Base-by-base conservation (phyloP, 352 stramenopile genomes). In the Thalassiosira ordinaria region DNA sequence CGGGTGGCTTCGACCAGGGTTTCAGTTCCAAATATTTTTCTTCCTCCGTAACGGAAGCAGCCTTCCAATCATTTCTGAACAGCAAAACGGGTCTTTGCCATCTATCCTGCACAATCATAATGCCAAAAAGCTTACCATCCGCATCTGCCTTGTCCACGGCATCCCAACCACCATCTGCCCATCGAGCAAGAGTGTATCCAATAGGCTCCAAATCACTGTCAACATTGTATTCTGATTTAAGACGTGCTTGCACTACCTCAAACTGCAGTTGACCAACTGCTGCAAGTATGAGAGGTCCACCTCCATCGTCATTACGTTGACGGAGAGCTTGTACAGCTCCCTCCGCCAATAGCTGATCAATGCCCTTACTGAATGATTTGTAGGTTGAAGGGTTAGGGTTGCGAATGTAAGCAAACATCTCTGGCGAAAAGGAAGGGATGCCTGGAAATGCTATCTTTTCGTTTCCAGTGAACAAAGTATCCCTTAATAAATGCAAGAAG, bases 401-500 rank as follows among this genome's bases (percentile, higher is more conserved):
- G 16, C 91, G 82, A 74, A 96, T 95, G 78, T 96, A 96, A 6
- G 84, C 83, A 85, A 96, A 96, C 61, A 91, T 93, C 73, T 97
- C 92, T 1, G 93, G 93, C 31, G 80, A 92, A 72, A 97, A 97
- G 8, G 85, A 93, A n/a, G 93, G 93, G 31, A 97, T 96, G 8
- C 91, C 91, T 8, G 92, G 92, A 75, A 96, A 97, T n/a, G 80
- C 78, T 31, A 96, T 83, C 46, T 77, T 82, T 46, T 78, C 79
- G 22, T 68, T 85, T 13, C 91, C 93, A 18, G 91, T 95, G 65
- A 87, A 95, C 9, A 96, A 66, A 13, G 94, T 96, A 63, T 97
- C 94, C 27, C 94, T 65, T n/a, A 8, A 51, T 11, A 27, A 18
- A 46, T 49, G 16, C 14, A 26, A 41, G 9, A 24, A 53, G 11